phyloP scores from a whole-genome alignment of 441 rosid species.

The Euphorbia celastroides region DNA sequence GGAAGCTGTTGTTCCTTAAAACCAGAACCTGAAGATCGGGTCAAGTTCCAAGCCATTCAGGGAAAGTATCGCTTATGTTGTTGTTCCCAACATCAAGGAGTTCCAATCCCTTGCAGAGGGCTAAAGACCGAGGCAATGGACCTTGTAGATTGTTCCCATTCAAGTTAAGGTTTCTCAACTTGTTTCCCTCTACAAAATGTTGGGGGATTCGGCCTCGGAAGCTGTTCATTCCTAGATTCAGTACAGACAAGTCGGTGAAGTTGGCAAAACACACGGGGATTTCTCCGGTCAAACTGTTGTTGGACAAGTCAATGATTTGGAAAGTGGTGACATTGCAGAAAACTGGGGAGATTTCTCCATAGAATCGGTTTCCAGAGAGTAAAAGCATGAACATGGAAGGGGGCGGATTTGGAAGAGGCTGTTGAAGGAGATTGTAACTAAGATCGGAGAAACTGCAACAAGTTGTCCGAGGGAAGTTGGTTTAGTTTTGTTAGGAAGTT shows the following conservation, averaged over 20 bases:
- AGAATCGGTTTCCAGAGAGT: constrained; percentile 13
- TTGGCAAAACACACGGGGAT: constrained; percentile 19
- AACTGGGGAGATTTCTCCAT: constrained; percentile 14
- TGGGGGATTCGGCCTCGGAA: constrained; percentile 14
- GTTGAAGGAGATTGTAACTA: constrained; percentile 13
- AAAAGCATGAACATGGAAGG: background rate
- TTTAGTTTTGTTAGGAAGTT: constrained; percentile 18
- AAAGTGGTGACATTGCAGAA: constrained; percentile 17
- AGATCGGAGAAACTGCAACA: constrained; percentile 10
- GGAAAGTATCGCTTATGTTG: constrained; percentile 18
- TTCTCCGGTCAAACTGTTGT: constrained; percentile 18
- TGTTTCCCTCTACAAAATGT: background rate
- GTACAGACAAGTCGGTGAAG: background rate
- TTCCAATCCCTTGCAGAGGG: constrained; percentile 3
- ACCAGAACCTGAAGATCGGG: constrained; percentile 18
- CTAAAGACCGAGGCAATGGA: constrained; percentile 12
- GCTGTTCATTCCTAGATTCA: constrained; percentile 17
- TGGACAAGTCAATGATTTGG: constrained; percentile 17
- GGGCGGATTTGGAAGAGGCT: constrained; percentile 10
- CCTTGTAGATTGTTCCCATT: constrained; percentile 19
- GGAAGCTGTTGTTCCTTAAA: constrained; percentile 11
- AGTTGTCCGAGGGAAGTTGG: background rate
- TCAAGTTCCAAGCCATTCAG: constrained; percentile 17
- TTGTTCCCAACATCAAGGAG: constrained; percentile 20
- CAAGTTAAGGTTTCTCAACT: constrained; percentile 6